phyloP scores from a whole-genome alignment of 768 basidiomycete species.

The Suillus paluster region DNA sequence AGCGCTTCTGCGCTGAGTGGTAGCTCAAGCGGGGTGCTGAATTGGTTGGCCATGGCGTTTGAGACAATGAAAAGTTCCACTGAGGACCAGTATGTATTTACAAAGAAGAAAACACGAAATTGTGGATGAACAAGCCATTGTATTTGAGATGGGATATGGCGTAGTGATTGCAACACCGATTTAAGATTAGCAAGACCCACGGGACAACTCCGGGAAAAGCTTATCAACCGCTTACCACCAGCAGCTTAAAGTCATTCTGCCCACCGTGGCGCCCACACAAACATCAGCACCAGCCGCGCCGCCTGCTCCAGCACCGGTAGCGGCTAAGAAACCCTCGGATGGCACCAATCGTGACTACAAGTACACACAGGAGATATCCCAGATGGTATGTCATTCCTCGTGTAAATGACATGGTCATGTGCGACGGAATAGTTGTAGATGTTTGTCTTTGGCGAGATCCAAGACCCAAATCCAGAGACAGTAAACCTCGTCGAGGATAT shows the following conservation, averaged over 20 bases:
- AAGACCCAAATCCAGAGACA: conserved; percentile 85
- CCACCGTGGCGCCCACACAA: conserved; percentile 14
- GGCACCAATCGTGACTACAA: conserved; percentile 67
- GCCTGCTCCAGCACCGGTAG: conserved; percentile 15
- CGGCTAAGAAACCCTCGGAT: conserved; percentile 11
- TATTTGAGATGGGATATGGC: conserved; percentile 8
- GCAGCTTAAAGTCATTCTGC: not conserved
- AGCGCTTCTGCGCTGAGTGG: conserved; percentile 66
- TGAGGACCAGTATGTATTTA: not conserved
- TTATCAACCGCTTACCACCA: not conserved
- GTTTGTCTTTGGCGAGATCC: conserved; percentile 97
- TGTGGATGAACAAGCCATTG: not conserved
- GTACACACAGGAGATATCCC: conserved; percentile 89
- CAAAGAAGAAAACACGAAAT: not conserved
- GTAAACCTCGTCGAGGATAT: conserved; percentile 96
- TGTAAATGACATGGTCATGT: not conserved
- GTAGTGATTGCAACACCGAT: conserved; percentile 6
- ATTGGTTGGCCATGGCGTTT: conserved; percentile 21
- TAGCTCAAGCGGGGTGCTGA: conserved; percentile 52
- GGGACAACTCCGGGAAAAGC: not conserved
- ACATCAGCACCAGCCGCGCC: conserved; percentile 8
- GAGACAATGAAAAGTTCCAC: not conserved
- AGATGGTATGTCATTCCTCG: conserved; percentile 69
- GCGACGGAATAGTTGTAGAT: conserved; percentile 52
- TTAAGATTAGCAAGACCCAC: conserved; percentile 1